Evolutionary conservation across 495 filamentous ascomycete species (phyloP), one percentile per base, ranked within the genome.

Genomic region (Filosporella fistucella): DNA sequence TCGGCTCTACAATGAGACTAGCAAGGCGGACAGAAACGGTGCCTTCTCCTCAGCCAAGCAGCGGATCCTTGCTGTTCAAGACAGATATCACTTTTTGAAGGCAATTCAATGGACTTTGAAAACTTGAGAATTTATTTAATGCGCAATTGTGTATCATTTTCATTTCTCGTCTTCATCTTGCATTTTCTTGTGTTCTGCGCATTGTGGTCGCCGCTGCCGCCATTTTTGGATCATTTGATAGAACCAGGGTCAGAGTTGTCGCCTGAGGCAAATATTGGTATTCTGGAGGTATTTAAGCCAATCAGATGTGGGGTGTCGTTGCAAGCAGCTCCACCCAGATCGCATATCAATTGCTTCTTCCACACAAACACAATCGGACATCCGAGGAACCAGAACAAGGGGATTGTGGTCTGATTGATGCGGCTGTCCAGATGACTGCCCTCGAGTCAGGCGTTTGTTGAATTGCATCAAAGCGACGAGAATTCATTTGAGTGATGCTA

Each of bases 301-400:
- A 47, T 47, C 44, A 47, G 18, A 32, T 20, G 29, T 24, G 8
- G 33, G 33, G 28, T 47, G 44, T 47, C 32, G 44, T 47, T 23
- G 44, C 6, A 26, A 28, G 10, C 4, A 23, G 20, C 37, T 47
- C 44, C 32, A 20, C 41, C 14, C 14, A 6, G 14, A 16, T 32
- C 25, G 24, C 3, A 32, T 13, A 32, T 33, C 41, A 6, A 16
- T 38, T n/a, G 16, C 14, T n/a, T n/a, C 18, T 38, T 38, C 35
- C 35, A n/a, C n/a, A n/a, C n/a, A n/a, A n/a, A n/a, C n/a, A n/a
- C n/a, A n/a, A n/a, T n/a, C n/a, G n/a, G n/a, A n/a, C n/a, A n/a
- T n/a, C n/a, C n/a, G n/a, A n/a, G n/a, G n/a, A n/a, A n/a, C n/a
- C n/a, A n/a, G n/a, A n/a, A n/a, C n/a, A n/a, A n/a, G n/a, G n/a